A percentile compares a stretch with the other conserved stretches of the same genome.
Conservation (phyloP, 192 early-diverging fungal species). For the Geranomyces michiganensis region DNA sequence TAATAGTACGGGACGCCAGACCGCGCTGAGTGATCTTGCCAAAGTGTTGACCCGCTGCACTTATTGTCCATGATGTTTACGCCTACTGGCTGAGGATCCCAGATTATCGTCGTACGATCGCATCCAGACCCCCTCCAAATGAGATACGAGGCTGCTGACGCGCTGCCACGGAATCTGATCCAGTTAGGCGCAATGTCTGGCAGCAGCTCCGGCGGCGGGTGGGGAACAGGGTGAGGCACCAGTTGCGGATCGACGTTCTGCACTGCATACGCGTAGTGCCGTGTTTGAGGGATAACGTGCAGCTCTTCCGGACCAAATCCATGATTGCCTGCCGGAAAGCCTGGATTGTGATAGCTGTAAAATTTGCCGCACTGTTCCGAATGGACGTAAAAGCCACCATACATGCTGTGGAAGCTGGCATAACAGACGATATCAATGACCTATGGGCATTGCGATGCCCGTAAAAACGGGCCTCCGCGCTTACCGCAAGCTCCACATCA, state of each 20-base stretch:
- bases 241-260: background rate
- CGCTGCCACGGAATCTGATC: constrained; percentile 23
- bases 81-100: constrained; percentile 18
- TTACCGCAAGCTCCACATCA: constrained; percentile 51
- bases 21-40: constrained; percentile 8
- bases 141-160: constrained; percentile 25
- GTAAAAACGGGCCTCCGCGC: too few relatives aligned
- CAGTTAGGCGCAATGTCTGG: constrained; percentile 3
- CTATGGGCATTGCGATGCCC: too few relatives aligned
- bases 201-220: constrained; percentile 15
- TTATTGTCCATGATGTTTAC: constrained; percentile 16
- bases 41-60: constrained; percentile 9
- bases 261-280: constrained; percentile 12
- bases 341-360: constrained; percentile 35
- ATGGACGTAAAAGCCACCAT: constrained; percentile 50
- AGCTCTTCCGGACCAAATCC: constrained; percentile 26
- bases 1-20: constrained; percentile 15
- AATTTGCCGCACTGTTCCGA: constrained; percentile 31
- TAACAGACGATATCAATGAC: background rate
- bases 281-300: constrained; percentile 11
- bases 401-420: constrained; percentile 16
- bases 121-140: constrained; percentile 9
- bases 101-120: background rate
- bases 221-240: constrained; percentile 13
- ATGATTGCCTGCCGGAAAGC: constrained; percentile 20